Evolutionary conservation across 495 filamentous ascomycete species (phyloP), one percentile per base, ranked within the genome.

Genomic region (Penicillium macrosclerotiorum): DNA sequence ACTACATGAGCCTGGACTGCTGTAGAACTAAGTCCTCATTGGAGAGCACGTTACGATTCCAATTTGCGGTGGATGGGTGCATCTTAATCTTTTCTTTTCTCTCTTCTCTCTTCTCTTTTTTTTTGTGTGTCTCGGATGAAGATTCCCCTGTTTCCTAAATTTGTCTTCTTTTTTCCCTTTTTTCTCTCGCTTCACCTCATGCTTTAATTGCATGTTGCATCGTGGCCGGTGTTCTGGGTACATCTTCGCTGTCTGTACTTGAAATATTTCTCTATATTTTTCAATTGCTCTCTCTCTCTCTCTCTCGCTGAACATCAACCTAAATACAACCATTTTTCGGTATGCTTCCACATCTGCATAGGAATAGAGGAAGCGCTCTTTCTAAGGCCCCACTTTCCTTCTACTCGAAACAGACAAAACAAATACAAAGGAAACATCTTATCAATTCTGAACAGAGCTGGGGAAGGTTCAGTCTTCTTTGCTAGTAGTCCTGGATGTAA

Each of bases 91-190:
- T n/a, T 30, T 13, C 25, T 23, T 25, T 16, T 20, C 14, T 35
- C 25, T 46, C 27, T 33, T 44, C 32, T 20, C 14, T 35, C 25
- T 46, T 33, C 29, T 44, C 32, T 57, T 35, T 33, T 34, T 39
- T 31, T 52, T 58, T 52, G 18, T 38, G 14, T 24, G 8, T 37
- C 23, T 41, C 25, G 11, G 11, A 27, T 27, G 25, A 27, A 27
- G 25, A 27, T 27, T 27, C 25, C 25, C 25, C 25, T 5, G 25
- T 27, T 27, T 27, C 25, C 11, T 27, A n/a, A n/a, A n/a, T n/a
- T n/a, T n/a, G n/a, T 49, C 14, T 43, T 42, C 22, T 19, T 24
- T 42, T 6, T 24, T 42, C 18, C 19, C 26, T 42, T 41, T n/a
- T n/a, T n/a, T n/a, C n/a, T n/a, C 22, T 23, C 23, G 1, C 12